A percentile compares a stretch with the other conserved stretches of the same genome.
Evolutionary conservation across 148 eudicot species (phyloP).

Genomic region (Spergularia marina): DNA sequence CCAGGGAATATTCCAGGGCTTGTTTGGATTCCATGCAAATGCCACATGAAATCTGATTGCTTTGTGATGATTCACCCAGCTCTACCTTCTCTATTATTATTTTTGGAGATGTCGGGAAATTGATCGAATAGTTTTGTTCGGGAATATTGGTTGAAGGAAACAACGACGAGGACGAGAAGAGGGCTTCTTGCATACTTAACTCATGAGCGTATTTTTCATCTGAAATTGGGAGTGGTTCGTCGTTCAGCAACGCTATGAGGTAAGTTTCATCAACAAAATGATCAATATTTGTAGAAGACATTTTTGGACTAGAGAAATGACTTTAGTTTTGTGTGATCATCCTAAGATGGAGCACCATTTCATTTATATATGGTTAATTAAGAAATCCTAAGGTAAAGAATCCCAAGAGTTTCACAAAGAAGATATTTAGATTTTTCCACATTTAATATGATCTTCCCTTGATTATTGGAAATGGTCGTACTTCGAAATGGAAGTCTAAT

Average conservation of each 20-base stretch:
- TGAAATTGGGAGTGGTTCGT: constrained; percentile 45
- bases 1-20: constrained; percentile 33
- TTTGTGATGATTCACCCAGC: constrained; percentile 18
- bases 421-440: too few relatives aligned
- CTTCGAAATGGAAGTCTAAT: not conserved
- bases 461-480: not conserved
- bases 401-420: too few relatives aligned
- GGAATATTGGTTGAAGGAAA: constrained; percentile 1
- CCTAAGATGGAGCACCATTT: not conserved
- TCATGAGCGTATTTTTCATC: constrained; percentile 54
- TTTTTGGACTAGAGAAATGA: not conserved
- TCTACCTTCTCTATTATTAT: not conserved
- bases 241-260: constrained; percentile 42
- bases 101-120: not conserved
- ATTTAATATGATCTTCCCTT: not conserved
- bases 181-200: constrained; percentile 58
- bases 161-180: constrained; percentile 24
- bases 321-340: not conserved
- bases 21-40: constrained; percentile 61
- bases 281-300: constrained; percentile 24
- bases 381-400: too few relatives aligned
- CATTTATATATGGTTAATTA: too few relatives aligned
- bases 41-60: constrained; percentile 33
- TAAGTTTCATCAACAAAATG: constrained; percentile 40
- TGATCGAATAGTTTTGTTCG: too few relatives aligned